Evolutionary conservation across 345 rosid species (phyloP).

Genomic region (Gossypium mustelinum): DNA sequence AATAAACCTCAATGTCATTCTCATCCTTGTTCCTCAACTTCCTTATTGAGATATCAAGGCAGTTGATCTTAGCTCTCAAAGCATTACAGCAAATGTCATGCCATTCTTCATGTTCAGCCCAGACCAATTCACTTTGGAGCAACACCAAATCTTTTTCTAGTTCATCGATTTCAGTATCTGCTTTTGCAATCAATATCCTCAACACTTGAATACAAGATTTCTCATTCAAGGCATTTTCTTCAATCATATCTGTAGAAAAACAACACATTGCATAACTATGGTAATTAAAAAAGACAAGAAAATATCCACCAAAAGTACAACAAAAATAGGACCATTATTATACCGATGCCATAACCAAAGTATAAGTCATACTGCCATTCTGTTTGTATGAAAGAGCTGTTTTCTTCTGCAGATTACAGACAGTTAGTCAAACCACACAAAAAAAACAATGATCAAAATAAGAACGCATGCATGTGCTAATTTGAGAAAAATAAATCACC

Average conservation of each 20-base stretch:
- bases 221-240: conserved; percentile 56
- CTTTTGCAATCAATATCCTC: conserved; percentile 44
- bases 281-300: background rate
- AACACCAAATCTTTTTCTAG: conserved; percentile 42
- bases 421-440: conserved; percentile 8
- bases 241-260: conserved; percentile 44
- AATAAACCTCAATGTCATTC: conserved; percentile 29
- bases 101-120: conserved; percentile 51
- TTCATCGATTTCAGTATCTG: conserved; percentile 47
- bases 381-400: conserved; percentile 16
- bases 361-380: conserved; percentile 40
- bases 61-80: conserved; percentile 40
- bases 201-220: conserved; percentile 50
- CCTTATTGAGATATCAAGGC: conserved; percentile 31
- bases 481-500: conserved; percentile 15
- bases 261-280: background rate
- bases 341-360: conserved; percentile 54
- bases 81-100: conserved; percentile 36
- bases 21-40: conserved; percentile 33
- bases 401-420: conserved; percentile 32
- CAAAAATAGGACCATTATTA: background rate
- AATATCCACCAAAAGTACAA: conserved; percentile 1
- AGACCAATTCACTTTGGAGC: conserved; percentile 44
- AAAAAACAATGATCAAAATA: conserved; percentile 11
- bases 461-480: background rate